Evolutionary conservation across 2,329 filamentous ascomycete genomes (phyloP), one percentile per base, ranked within the genome.

Genomic region (Botrytis aclada): DNA sequence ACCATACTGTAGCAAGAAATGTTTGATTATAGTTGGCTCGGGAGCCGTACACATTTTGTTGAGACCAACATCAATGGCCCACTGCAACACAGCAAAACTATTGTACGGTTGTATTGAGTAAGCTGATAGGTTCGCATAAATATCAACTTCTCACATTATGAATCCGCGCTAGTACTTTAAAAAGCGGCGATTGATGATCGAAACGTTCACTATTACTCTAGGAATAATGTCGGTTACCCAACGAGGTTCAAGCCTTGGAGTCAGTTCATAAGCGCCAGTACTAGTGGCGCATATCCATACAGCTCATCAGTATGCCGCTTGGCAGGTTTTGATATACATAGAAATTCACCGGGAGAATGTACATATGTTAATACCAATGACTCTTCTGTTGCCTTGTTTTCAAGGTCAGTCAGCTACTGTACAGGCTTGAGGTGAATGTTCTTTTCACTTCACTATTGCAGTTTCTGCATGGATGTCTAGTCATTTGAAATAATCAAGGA

Each of bases 401-500:
- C 4, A 34, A 60, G 32, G 8, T 12, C 32, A 18, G 5, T 8
- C 6, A 56, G n/a, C 56, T 34, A 18, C 4, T 22, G 9, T 34
- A 60, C 18, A 20, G 8, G 0, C 9, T 10, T 22, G 29, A 34
- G 10, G 34, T 22, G n/a, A 22, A 22, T 12, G 4, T 20, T 34
- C 18, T 60, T 60, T 22, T 9, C 3, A 60, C 56, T 22, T 20
- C 32, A 60, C 29, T 22, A 22, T 37, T 16, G 20, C 32, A 56
- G 14, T 1, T 6, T n/a, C 18, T 56, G 7, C 14, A 56, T 4
- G n/a, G 14, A 29, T 18, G 0, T 3, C n/a, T 29, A 4, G 18
- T 16, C 16, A 5, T n/a, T n/a, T 54, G 25, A 5, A 54, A n/a
- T 54, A 9, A 54, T 6, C 3, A 54, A 14, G 9, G 4, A 8